Base-by-base conservation (phyloP, 306 rosid species). In the Gynostemma pentaphyllum region DNA sequence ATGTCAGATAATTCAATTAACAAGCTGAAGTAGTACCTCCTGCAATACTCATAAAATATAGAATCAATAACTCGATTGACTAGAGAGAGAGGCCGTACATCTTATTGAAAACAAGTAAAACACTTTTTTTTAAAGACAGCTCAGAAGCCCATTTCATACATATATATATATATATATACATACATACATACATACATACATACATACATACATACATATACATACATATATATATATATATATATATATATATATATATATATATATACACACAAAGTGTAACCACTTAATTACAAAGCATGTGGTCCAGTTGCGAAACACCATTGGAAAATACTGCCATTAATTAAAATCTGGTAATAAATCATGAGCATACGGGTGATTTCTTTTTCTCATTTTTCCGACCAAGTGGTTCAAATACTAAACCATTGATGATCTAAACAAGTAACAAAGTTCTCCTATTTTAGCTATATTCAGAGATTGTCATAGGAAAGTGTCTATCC, bases 21-120 rank as follows among this genome's bases (percentile, higher is more conserved):
- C 36, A 92, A 81, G 82, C 98, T 92, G 85, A 75, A 92, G 85
- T 86, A 92, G 75, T 92, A 92, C 67, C 87, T 75, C 98, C 94
- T 92, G 85, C 78, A 70, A 66, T n/a, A 67, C 0, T 53, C 40
- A 76, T 13, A 64, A 45, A 69, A 37, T 39, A 39, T 27, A 62
- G 19, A 45, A 67, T 3, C 64, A 14, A 53, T 29, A 37, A 46
- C 52, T 3, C 47, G 13, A 50, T 27, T 24, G 40, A 36, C 64
- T 41, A 51, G 48, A 72, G n/a, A n/a, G n/a, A n/a, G n/a, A 72
- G 55, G 37, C 46, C 53, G 21, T 18, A 48, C 48, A 52, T 15
- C 54, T 7, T 13, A n/a, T 45, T 13, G 47, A 44, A 11, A 4
- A 16, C 7, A 51, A 32, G 7, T 7, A 32, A 3, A 32, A 3